Evolutionary conservation across 1,284 basidiomycete genomes (phyloP), one percentile per base, ranked within the genome.

Genomic region (Inonotus hispidus): DNA sequence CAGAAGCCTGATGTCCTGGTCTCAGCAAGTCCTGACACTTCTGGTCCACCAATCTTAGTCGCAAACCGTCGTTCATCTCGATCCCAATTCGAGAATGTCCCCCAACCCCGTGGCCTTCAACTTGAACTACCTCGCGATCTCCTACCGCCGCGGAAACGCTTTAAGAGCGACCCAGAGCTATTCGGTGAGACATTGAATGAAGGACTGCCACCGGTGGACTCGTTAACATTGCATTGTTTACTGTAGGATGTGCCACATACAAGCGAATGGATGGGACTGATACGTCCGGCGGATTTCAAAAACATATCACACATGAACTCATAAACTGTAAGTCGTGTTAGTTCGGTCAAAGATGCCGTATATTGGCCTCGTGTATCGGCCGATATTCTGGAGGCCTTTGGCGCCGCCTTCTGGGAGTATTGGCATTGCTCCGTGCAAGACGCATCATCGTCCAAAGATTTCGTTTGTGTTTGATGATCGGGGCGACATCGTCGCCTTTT

Each of bases 281-380:
- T 19, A 38, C 52, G n/a, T 46, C 41, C 35, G 45, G 16, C 25
- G 52, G 19, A 21, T 59, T 54, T 23, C 56, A 55, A n/a, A 59
- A 49, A 43, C 52, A 55, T 55, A 79, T 88, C 60, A 86, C 84
- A 8, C 80, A 85, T 62, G 88, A 91, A 71, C 80, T 91, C 59
- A 86, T 88, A 32, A 87, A 87, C 70, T 75, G 88, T 89, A 71
- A 69, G 87, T 75, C 39, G 14, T 37, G n/a, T 1, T 8, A 43
- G n/a, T 16, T 4, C 3, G n/a, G n/a, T 39, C 47, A 10, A 37
- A 46, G 39, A 47, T 27, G 38, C 38, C 50, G 45, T 46, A 60
- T 53, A 53, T 60, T 32, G 43, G 47, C 29, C 59, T 49, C 25
- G 27, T 39, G 38, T 55, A 47, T 43, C 52, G 59, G 56, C 35